Conservation (phyloP, 73 alveolate species). For the Paramecium pentaurelia region DNA sequence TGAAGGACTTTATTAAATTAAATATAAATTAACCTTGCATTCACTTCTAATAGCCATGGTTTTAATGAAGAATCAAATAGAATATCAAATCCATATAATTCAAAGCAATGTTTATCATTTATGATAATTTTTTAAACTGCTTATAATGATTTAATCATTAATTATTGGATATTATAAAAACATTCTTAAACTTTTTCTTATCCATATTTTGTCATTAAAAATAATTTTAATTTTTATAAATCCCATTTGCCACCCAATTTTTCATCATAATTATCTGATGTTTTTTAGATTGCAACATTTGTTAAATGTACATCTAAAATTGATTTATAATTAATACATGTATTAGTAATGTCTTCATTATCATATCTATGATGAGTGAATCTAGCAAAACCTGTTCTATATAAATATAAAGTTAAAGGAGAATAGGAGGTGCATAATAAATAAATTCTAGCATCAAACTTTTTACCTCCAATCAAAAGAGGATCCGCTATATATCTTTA, state of each 20-base stretch:
- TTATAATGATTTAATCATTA: slow-evolving; percentile 82
- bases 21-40: not conserved
- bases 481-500: slow-evolving; percentile 96
- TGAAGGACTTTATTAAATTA: slow-evolving; percentile 79
- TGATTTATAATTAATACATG: slow-evolving; percentile 61
- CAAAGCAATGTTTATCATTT: slow-evolving; percentile 99
- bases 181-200: slow-evolving; percentile 93
- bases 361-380: slow-evolving; percentile 95
- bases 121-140: slow-evolving; percentile 95
- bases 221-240: slow-evolving; percentile 86
- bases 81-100: slow-evolving; percentile 98
- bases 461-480: slow-evolving; percentile 99
- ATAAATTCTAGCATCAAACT: slow-evolving; percentile 99
- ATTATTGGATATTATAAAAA: slow-evolving; percentile 83
- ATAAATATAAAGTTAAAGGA: slow-evolving; percentile 98
- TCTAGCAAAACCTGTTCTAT: slow-evolving; percentile 98
- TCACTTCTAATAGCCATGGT: slow-evolving; percentile 98
- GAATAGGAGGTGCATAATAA: slow-evolving; percentile 96
- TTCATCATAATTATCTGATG: slow-evolving; percentile 60
- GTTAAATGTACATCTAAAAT: slow-evolving; percentile 86
- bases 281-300: slow-evolving; percentile 97
- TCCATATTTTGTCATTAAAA: slow-evolving; percentile 89
- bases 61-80: slow-evolving; percentile 95
- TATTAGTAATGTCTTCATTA: slow-evolving; percentile 91
- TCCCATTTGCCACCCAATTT: slow-evolving; percentile 97